phyloP scores from a whole-genome alignment of 176 grass and related monocot species.

The Tuctoria greenei region DNA sequence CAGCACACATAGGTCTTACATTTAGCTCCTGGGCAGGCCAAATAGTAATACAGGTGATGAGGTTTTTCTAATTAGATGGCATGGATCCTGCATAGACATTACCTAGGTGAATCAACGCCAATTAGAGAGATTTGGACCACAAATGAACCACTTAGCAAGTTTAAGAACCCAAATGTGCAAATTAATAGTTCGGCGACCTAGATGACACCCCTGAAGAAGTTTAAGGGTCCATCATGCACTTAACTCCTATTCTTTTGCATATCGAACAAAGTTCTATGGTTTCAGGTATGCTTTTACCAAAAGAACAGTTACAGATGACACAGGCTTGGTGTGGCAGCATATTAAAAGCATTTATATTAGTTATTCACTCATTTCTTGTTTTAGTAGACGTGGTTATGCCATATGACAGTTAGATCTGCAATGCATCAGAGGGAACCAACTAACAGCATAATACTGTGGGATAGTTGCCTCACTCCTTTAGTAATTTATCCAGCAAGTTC shows the following conservation, averaged over 20 bases:
- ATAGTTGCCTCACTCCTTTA: background rate
- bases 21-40: no score
- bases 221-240: no score
- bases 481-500: background rate
- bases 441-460: background rate
- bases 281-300: background rate
- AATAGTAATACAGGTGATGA: no score
- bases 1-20: no score
- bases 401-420: constrained; percentile 4
- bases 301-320: background rate
- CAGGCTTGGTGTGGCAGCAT: background rate
- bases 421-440: background rate
- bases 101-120: no score
- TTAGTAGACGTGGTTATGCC: background rate
- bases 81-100: no score
- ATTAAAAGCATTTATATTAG: background rate
- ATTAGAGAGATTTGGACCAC: no score
- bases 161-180: no score
- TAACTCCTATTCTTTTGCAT: background rate
- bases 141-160: no score
- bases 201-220: no score
- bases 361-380: constrained; percentile 2
- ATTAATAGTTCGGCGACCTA: no score
- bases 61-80: no score
- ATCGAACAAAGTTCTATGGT: background rate